phyloP scores from a whole-genome alignment of 352 stramenopile genomes.

The Pythium guiyangense region DNA sequence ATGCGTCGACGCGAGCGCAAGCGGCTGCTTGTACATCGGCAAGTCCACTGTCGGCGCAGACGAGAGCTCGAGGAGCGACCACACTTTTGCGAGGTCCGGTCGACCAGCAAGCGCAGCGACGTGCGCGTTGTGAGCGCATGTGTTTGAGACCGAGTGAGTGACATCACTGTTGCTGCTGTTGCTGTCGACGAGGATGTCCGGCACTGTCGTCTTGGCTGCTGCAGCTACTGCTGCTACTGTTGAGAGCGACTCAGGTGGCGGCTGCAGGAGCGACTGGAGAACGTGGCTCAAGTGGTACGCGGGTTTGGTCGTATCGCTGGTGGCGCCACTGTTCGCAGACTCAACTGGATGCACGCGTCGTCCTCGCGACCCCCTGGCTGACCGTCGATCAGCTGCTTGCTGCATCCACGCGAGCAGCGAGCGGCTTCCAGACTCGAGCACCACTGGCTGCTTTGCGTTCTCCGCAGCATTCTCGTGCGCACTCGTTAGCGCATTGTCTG shows the following conservation, averaged over 20 bases:
- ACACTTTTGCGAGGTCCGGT: conserved; percentile 74
- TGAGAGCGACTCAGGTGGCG: background rate
- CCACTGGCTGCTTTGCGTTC: background rate
- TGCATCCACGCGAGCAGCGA: conserved; percentile 66
- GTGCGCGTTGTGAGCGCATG: conserved; percentile 56
- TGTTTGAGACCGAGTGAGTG: conserved; percentile 26
- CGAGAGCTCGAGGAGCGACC: conserved; percentile 72
- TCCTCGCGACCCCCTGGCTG: background rate
- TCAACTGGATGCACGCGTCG: conserved; percentile 8
- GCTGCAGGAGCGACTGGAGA: conserved; percentile 32
- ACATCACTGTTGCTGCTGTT: background rate
- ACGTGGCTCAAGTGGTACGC: conserved; percentile 41
- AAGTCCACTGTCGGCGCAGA: conserved; percentile 42
- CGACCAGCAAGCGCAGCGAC: conserved; percentile 50
- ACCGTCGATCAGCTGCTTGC: conserved; percentile 31
- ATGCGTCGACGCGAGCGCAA: conserved; percentile 36
- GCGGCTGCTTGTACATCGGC: conserved; percentile 33
- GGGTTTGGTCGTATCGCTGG: background rate
- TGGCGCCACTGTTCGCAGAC: background rate
- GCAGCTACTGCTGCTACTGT: no score
- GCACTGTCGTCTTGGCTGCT: background rate
- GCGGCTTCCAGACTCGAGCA: conserved; percentile 26
- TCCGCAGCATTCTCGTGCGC: background rate
- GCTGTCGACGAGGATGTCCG: background rate
- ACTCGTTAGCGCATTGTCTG: conserved; percentile 6